Evolutionary conservation across 345 rosid species (phyloP).

Genomic region (Eucalyptus grandis): DNA sequence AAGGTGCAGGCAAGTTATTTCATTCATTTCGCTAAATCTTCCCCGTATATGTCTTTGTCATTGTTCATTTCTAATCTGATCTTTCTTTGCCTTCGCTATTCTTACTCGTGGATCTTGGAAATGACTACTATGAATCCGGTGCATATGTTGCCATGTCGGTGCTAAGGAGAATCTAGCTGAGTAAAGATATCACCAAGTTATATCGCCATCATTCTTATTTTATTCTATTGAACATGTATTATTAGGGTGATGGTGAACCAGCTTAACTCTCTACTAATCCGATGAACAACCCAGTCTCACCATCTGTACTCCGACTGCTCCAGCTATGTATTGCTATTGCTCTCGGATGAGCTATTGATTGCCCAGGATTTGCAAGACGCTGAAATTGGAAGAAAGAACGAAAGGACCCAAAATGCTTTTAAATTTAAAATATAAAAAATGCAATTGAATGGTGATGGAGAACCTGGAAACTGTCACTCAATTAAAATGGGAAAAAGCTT

Average conservation of each 20-base stretch:
- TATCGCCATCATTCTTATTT: not conserved
- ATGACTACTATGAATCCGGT: not conserved
- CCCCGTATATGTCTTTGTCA: not conserved
- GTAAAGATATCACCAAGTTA: not conserved
- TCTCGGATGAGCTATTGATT: not conserved
- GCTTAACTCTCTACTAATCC: not conserved
- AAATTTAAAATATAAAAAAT: not conserved
- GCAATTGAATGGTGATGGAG: not conserved
- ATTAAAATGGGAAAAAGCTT: not conserved
- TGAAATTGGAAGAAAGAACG: not conserved
- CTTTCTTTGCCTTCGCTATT: not conserved
- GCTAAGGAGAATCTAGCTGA: not conserved
- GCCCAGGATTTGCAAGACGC: not conserved
- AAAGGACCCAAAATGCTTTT: not conserved
- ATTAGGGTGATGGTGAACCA: not conserved
- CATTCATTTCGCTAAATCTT: not conserved
- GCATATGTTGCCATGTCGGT: not conserved
- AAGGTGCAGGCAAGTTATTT: not conserved
- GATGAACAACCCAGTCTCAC: not conserved
- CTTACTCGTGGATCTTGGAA: not conserved
- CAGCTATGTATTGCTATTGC: not conserved
- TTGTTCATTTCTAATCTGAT: not conserved
- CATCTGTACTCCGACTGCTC: not conserved
- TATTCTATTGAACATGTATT: not conserved
- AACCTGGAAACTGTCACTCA: not conserved